Evolutionary conservation across 371 early-diverging fungal genomes (phyloP).

Genomic region (Lichtheimia ramosa): DNA sequence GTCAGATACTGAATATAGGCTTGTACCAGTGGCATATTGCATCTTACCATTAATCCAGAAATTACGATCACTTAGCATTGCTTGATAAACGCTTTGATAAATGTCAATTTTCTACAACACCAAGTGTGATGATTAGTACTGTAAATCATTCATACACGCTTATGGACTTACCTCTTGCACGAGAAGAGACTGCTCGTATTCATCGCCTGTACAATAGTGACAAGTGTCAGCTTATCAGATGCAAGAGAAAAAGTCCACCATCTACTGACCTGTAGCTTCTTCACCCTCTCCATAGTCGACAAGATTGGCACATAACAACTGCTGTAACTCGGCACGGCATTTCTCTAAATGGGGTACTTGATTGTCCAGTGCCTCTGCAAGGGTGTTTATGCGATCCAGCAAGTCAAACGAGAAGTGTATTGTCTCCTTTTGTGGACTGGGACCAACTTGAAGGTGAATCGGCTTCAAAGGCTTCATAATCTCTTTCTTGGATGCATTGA

Average conservation of each 20-base stretch:
- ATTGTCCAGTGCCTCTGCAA: constrained; percentile 23
- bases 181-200: constrained; percentile 38
- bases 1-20: neutral
- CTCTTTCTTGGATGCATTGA: neutral
- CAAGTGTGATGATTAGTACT: neutral
- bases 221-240: neutral
- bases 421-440: constrained; percentile 17
- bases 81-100: constrained; percentile 29
- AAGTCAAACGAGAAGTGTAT: constrained; percentile 10
- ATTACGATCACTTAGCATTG: constrained; percentile 22
- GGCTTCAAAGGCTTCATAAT: neutral
- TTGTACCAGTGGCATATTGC: neutral
- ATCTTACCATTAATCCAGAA: constrained; percentile 23
- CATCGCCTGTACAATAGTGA: constrained; percentile 24
- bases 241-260: neutral
- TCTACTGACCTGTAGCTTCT: constrained; percentile 20
- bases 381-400: constrained; percentile 21
- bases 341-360: constrained; percentile 27
- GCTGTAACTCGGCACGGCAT: constrained; percentile 20
- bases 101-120: constrained; percentile 19
- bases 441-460: neutral
- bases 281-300: constrained; percentile 26
- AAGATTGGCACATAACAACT: constrained; percentile 22
- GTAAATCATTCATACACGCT: neutral
- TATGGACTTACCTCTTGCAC: constrained; percentile 34